phyloP scores from a whole-genome alignment of 169 alveolate species.

The Eimeria tenella region DNA sequence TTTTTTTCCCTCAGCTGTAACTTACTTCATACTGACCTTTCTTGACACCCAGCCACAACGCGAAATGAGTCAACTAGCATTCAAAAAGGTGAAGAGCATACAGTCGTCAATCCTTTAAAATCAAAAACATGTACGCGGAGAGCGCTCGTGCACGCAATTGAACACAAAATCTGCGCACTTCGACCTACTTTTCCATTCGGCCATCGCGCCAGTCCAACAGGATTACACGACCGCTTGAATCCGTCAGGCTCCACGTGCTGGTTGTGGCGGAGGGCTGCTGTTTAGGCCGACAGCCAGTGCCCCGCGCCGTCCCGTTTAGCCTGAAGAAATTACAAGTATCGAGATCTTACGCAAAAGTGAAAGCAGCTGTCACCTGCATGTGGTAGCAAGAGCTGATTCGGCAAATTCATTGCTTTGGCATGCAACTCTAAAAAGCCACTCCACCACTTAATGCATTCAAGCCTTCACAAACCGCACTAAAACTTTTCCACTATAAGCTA shows the following conservation, averaged over 20 bases:
- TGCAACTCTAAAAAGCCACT: not conserved
- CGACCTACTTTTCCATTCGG: conserved; percentile 66
- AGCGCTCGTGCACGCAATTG: not conserved
- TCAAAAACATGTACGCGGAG: not conserved
- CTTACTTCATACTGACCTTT: no score
- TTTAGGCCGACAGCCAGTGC: conserved; percentile 69
- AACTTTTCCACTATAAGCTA: not conserved
- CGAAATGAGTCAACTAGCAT: no score
- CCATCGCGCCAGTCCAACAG: conserved; percentile 73
- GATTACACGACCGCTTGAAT: conserved; percentile 74
- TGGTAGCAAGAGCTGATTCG: not conserved
- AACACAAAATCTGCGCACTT: not conserved
- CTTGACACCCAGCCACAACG: no score
- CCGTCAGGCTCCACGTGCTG: conserved; percentile 76
- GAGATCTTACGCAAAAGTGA: not conserved
- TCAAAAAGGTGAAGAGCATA: no score
- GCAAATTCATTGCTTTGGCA: not conserved
- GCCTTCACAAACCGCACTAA: no score
- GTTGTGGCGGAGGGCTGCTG: conserved; percentile 71
- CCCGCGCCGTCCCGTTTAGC: conserved; percentile 74
- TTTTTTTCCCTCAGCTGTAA: no score
- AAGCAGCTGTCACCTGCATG: not conserved
- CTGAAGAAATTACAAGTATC: not conserved
- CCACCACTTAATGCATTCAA: not conserved
- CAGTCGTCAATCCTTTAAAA: no score